phyloP scores from a whole-genome alignment of 441 rosid species.

The Brassica hybrid region DNA sequence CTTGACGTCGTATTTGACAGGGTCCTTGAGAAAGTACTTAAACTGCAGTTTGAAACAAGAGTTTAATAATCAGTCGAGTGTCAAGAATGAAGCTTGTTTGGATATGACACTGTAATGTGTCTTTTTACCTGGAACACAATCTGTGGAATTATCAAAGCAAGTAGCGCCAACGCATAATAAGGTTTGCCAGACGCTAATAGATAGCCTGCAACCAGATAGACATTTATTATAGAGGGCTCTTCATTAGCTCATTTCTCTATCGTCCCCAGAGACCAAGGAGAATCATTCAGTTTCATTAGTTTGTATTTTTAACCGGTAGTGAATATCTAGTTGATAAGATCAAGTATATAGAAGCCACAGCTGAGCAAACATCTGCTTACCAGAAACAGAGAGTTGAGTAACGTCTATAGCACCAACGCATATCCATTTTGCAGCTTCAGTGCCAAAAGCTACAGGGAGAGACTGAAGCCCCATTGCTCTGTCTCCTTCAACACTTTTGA shows the following conservation, averaged over 20 bases:
- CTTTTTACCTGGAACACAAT: conserved; percentile 84
- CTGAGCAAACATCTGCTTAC: conserved; percentile 47
- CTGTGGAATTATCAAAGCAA: conserved; percentile 83
- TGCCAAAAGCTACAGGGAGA: conserved; percentile 95
- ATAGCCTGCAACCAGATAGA: conserved; percentile 59
- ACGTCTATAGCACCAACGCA: conserved; percentile 95
- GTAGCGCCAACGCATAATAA: conserved; percentile 80
- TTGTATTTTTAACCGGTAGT: neutral
- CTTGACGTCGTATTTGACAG: conserved; percentile 92
- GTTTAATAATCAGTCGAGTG: conserved; percentile 9
- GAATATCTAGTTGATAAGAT: conserved; percentile 10
- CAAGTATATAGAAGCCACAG: neutral
- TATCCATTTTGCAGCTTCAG: conserved; percentile 98
- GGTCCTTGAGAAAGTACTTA: conserved; percentile 92
- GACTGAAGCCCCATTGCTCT: conserved; percentile 98
- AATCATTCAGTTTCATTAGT: neutral
- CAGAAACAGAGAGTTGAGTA: conserved; percentile 92
- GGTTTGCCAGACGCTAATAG: conserved; percentile 95
- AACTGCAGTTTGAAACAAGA: conserved; percentile 55
- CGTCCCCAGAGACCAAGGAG: neutral
- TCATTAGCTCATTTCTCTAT: neutral
- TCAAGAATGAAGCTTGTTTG: neutral
- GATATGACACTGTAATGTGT: neutral
- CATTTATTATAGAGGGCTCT: conserved; percentile 6
- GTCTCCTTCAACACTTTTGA: conserved; percentile 97